Conservation (phyloP, 148 eudicot genomes). For the Chenopodium formosanum region DNA sequence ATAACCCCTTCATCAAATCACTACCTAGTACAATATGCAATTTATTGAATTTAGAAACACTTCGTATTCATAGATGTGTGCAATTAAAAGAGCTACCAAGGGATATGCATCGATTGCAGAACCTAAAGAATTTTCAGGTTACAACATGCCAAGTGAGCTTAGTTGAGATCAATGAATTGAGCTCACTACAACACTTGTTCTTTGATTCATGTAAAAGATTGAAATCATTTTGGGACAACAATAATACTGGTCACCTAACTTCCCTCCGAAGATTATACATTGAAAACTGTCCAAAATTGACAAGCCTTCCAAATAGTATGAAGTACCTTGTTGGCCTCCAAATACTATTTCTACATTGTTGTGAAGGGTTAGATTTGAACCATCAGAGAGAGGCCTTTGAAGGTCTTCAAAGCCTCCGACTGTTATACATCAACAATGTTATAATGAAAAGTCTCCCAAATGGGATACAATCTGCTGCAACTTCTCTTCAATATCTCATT, state of each 20-base stretch:
- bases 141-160: constrained; percentile 30
- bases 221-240: constrained; percentile 31
- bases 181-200: constrained; percentile 27
- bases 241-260: too few relatives aligned
- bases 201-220: constrained; percentile 26
- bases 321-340: constrained; percentile 33
- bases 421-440: not conserved
- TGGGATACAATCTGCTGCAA: constrained; percentile 26
- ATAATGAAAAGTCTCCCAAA: constrained; percentile 16
- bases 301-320: constrained; percentile 35
- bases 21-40: constrained; percentile 46
- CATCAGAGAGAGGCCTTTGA: constrained; percentile 24
- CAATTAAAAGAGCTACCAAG: not conserved
- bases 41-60: constrained; percentile 40
- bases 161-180: constrained; percentile 18
- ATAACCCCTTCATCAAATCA: constrained; percentile 31
- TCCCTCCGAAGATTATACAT: constrained; percentile 19
- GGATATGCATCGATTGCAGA: constrained; percentile 22
- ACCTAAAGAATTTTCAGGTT: constrained; percentile 31
- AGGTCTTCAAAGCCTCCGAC: constrained; percentile 38
- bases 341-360: constrained; percentile 33
- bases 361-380: constrained; percentile 37
- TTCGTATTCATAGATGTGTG: constrained; percentile 31
- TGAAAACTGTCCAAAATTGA: constrained; percentile 35
- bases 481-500: constrained; percentile 28